Base-by-base conservation (phyloP, 2,329 filamentous ascomycete genomes). In the Coniochaeta sp. region DNA sequence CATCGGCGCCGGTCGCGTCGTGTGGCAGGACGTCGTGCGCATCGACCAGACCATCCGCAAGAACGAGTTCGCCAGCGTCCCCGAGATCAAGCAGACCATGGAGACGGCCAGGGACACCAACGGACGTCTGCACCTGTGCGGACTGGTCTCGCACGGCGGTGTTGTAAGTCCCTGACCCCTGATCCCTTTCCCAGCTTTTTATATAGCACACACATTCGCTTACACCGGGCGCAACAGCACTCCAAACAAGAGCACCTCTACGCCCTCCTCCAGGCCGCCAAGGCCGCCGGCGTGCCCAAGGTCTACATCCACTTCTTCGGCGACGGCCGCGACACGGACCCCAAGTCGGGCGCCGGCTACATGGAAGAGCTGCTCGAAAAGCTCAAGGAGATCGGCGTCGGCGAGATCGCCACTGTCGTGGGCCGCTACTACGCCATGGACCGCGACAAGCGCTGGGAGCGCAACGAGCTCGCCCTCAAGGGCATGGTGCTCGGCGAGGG, bases 251-350 rank as follows among this genome's bases (percentile, higher is more conserved):
- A 87, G 57, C 94, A 99, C 70, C 79, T 99, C 53, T 88, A 94
- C 65, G 86, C 85, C 52, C 82, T 99, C 32, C 82, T 99, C 59
- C 82, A 87, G 69, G 88, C 94, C 32, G 94, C 94, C 65, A 96
- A 96, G 79, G 85, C 89, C 63, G 84, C 89, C 65, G 83, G 82
- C 47, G 82, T 99, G 30, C 89, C 91, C 60, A 79, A 97, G 64
- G 91, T 99, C 63, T 97, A 87, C 77, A 95, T 99, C 66, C 94
- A 99, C 81, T 97, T 97, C 82, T 97, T 99, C 67, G 94, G 90
- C 58, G 94, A 99, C 72, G 94, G 94, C 62, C 89, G 94, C 69
- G 94, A 99, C 67, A 97, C 92, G 59, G 94, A 99, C 69, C 94
- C 94, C 68, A 96, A 96, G 81, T 96, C 90, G 55, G 87, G 88